Evolutionary conservation across 345 rosid species (phyloP).

Genomic region (Hirschfeldia incana): DNA sequence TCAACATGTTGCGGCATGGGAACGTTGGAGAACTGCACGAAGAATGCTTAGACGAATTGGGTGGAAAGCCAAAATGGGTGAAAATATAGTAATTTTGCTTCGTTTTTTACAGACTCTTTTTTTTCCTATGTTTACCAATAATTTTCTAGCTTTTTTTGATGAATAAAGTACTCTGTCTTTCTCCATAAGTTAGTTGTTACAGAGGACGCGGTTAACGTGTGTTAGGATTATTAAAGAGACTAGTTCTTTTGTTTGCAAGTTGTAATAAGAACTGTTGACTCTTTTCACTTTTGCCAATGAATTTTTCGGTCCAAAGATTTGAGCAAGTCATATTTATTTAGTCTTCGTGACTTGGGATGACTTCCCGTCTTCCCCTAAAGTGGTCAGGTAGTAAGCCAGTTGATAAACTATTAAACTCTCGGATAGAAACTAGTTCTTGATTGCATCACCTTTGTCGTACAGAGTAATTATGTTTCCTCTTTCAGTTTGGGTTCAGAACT

Average conservation of each 20-base stretch:
- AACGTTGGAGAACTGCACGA: conserved; percentile 25
- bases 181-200: not conserved
- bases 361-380: not conserved
- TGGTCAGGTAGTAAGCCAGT: not conserved
- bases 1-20: conserved; percentile 29
- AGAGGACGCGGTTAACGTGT: not conserved
- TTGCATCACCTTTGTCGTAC: not conserved
- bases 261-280: not conserved
- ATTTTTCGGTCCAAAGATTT: not conserved
- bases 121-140: not conserved
- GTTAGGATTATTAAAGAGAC: not conserved
- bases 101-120: not conserved
- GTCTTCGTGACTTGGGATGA: not conserved
- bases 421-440: not conserved
- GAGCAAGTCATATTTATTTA: not conserved
- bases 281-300: not conserved
- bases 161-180: conserved; percentile 20
- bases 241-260: not conserved
- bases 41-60: not conserved
- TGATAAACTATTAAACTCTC: not conserved
- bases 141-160: not conserved
- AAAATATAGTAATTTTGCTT: conserved; percentile 1
- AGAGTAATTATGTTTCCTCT: not conserved
- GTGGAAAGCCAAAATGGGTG: conserved; percentile 13
- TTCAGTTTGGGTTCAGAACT: not conserved